Evolutionary conservation across 2,329 filamentous ascomycete genomes (phyloP).

Genomic region (Monosporascus sp.): DNA sequence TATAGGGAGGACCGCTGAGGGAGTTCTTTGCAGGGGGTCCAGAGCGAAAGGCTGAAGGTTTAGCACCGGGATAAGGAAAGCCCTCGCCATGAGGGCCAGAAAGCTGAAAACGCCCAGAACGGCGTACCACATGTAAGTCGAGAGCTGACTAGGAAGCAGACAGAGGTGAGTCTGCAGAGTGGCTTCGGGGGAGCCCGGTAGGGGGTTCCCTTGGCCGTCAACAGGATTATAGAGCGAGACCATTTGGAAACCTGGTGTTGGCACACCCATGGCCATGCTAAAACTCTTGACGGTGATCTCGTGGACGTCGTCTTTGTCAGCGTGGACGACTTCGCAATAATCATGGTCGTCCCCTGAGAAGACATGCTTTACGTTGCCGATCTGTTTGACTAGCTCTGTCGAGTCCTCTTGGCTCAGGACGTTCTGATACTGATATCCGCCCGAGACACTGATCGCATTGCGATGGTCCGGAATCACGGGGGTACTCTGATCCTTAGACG

Average conservation of each 20-base stretch:
- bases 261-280: slow-evolving; percentile 94
- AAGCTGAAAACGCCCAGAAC: slow-evolving; percentile 52
- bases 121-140: slow-evolving; percentile 75
- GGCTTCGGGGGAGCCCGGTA: slow-evolving; percentile 34
- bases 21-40: slow-evolving; percentile 29
- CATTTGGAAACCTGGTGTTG: slow-evolving; percentile 80
- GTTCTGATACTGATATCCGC: slow-evolving; percentile 95
- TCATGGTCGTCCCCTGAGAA: slow-evolving; percentile 98
- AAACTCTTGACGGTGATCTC: slow-evolving; percentile 96
- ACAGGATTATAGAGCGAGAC: slow-evolving; percentile 91
- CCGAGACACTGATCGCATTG: slow-evolving; percentile 71
- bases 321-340: slow-evolving; percentile 87
- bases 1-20: slow-evolving; percentile 34
- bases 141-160: slow-evolving; percentile 80
- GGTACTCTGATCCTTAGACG: slow-evolving; percentile 49
- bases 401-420: slow-evolving; percentile 77
- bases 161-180: slow-evolving; percentile 89
- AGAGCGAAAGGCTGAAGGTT: slow-evolving; percentile 49
- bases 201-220: slow-evolving; percentile 49
- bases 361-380: slow-evolving; percentile 77
- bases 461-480: slow-evolving; percentile 58
- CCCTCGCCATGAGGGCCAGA: slow-evolving; percentile 44
- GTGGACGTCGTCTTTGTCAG: slow-evolving; percentile 57
- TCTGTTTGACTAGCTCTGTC: slow-evolving; percentile 64
- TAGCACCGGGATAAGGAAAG: slow-evolving; percentile 51